phyloP scores from a whole-genome alignment of 2,329 filamentous ascomycete species.

The Coniella lustricola region DNA sequence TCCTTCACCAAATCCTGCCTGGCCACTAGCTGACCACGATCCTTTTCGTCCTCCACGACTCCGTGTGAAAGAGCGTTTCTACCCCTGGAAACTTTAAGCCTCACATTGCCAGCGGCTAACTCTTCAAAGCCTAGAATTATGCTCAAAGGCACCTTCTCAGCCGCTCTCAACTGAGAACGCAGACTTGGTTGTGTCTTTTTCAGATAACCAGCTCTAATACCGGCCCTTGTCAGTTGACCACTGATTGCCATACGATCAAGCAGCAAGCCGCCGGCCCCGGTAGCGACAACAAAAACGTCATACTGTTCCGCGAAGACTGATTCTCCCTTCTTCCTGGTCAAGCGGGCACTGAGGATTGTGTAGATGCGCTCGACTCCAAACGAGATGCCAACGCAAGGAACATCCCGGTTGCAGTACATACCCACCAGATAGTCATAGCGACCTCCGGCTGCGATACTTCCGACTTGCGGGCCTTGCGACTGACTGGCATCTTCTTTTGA shows the following conservation, averaged over 20 bases:
- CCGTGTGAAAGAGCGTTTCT: too few relatives aligned
- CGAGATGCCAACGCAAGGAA: constrained; percentile 80
- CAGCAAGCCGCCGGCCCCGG: constrained; percentile 72
- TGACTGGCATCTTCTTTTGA: too few relatives aligned
- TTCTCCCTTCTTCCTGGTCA: constrained; percentile 71
- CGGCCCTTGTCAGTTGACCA: constrained; percentile 72
- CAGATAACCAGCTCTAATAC: constrained; percentile 84
- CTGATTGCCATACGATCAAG: constrained; percentile 79
- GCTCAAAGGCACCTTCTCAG: constrained; percentile 74
- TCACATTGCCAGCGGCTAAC: constrained; percentile 69
- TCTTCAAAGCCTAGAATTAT: constrained; percentile 91
- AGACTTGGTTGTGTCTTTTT: constrained; percentile 54
- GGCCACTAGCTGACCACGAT: too few relatives aligned
- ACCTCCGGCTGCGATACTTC: constrained; percentile 78
- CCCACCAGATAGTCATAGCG: constrained; percentile 84
- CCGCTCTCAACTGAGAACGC: constrained; percentile 74
- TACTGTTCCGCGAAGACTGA: constrained; percentile 90
- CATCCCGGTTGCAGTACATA: constrained; percentile 77
- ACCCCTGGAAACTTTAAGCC: not conserved
- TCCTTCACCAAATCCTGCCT: too few relatives aligned
- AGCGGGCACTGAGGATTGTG: constrained; percentile 71
- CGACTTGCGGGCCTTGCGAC: too few relatives aligned
- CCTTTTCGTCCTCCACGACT: too few relatives aligned
- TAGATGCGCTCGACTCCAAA: constrained; percentile 91
- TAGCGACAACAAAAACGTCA: constrained; percentile 91